Evolutionary conservation across 495 filamentous ascomycete species (phyloP), one percentile per base, ranked within the genome.

Genomic region (Lophiostoma macrostomum): DNA sequence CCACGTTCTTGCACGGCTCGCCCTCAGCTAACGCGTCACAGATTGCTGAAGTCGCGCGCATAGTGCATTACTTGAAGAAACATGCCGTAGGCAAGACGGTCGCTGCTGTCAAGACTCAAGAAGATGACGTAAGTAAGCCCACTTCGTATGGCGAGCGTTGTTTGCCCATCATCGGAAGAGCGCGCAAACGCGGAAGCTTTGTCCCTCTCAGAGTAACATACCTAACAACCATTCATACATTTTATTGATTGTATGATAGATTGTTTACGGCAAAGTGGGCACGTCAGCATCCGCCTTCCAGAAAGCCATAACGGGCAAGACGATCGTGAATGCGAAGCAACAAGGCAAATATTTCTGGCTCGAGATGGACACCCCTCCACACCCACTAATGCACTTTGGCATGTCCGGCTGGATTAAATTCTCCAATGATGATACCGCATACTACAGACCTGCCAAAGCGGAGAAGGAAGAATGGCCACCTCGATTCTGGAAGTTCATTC

Each of bases 261-360:
- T 83, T 58, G 77, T 98, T 3, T 97, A 85, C 68, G 90, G 90
- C 53, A 95, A 95, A 71, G 88, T 80, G 8, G 89, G 89, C 22
- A 93, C 87, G 1, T 86, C 77, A 24, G 86, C 82, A 0, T 64
- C 77, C 0, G 82, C 83, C 30, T 87, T 98, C 62, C 73, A 85
- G 46, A 75, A 78, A 30, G 82, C 84, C 3, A 71, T 96, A 65
- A 77, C 76, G 7, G 90, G 88, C 2, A 91, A 88, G 68, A 90
- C 82, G 55, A 73, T 95, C 4, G 57, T 83, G 6, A 82, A 81
- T 49, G 85, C 87, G 2, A 82, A 82, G 0, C 87, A 85, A 52
- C 91, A 95, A 67, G 91, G 91, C 16, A 98, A 97, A 78, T 96
- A 96, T 64, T 95, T 97, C 67, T 98, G 93, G 74, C 76, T 86